Percentiles rank a stretch among this genome's conserved stretches.
phyloP scores from a whole-genome alignment of 2,329 filamentous ascomycete species.

The Fusarium sp. region DNA sequence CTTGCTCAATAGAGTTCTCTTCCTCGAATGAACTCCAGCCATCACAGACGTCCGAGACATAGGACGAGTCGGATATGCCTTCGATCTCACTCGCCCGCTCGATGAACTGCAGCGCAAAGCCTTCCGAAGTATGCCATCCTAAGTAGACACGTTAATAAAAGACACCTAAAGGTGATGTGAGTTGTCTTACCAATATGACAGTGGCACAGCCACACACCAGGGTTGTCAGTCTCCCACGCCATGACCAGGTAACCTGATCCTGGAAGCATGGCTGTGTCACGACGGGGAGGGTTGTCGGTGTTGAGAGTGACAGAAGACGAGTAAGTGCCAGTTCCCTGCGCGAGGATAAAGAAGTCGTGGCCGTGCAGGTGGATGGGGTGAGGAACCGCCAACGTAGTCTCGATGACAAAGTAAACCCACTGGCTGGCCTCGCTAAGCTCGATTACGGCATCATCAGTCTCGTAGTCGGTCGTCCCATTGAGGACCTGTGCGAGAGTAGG shows the following conservation, averaged over 20 bases:
- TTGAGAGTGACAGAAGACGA: constrained; percentile 18
- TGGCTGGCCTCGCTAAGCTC: constrained; percentile 45
- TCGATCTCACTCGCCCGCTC: constrained; percentile 21
- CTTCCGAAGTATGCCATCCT: constrained; percentile 32
- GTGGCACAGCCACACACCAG: constrained; percentile 66
- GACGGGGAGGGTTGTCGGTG: constrained; percentile 63
- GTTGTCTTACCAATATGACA: constrained; percentile 59
- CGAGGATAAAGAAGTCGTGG: constrained; percentile 53
- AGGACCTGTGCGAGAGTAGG: constrained; percentile 46
- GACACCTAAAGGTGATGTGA: neutral
- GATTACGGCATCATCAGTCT: constrained; percentile 47
- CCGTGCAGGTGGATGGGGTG: constrained; percentile 58
- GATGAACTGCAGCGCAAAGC: constrained; percentile 32
- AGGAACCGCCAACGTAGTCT: constrained; percentile 42
- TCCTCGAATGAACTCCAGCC: constrained; percentile 12
- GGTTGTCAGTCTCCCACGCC: constrained; percentile 65
- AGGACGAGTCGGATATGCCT: neutral
- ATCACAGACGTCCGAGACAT: constrained; percentile 17
- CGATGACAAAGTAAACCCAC: constrained; percentile 53
- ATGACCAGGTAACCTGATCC: constrained; percentile 63
- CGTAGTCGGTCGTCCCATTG: constrained; percentile 27
- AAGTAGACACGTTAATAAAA: neutral
- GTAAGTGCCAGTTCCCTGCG: constrained; percentile 40
- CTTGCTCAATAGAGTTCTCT: constrained; percentile 15
- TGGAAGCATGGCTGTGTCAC: constrained; percentile 67